Percentiles rank a stretch among this genome's conserved stretches.
phyloP scores from a whole-genome alignment of 2,329 filamentous ascomycete species.

The Nothophoma quercina region DNA sequence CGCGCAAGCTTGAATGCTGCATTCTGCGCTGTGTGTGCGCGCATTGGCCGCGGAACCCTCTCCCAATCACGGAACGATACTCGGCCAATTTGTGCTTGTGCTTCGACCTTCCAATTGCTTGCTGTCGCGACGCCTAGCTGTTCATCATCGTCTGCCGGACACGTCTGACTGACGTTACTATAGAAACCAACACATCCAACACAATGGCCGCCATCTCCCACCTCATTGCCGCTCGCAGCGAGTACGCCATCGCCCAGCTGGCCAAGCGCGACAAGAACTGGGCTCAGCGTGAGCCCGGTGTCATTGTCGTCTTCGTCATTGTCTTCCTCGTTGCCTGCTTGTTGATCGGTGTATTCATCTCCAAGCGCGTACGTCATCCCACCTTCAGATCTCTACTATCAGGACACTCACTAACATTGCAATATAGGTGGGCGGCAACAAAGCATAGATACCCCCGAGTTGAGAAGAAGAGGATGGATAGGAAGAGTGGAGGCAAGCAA shows the following conservation, averaged over 20 bases:
- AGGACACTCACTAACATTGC: neutral
- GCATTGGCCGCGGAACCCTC: slow-evolving; percentile 17
- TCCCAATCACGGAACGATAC: slow-evolving; percentile 8
- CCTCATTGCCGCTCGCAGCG: slow-evolving; percentile 48
- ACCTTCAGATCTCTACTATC: too few relatives aligned
- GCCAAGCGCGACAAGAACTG: slow-evolving; percentile 64
- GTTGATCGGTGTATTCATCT: slow-evolving; percentile 59
- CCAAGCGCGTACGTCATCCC: slow-evolving; percentile 50
- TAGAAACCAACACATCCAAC: slow-evolving; percentile 34
- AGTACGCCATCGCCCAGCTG: slow-evolving; percentile 51
- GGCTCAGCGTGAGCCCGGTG: slow-evolving; percentile 64
- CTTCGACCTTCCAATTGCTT: slow-evolving; percentile 3
- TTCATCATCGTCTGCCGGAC: neutral
- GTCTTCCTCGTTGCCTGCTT: slow-evolving; percentile 63
- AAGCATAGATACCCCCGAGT: slow-evolving; percentile 19
- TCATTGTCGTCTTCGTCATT: slow-evolving; percentile 69
- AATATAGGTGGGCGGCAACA: slow-evolving; percentile 6
- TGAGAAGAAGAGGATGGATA: slow-evolving; percentile 12
- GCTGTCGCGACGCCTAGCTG: slow-evolving; percentile 3
- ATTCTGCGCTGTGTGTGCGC: slow-evolving; percentile 16
- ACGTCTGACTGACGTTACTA: slow-evolving; percentile 22
- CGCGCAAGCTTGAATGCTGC: slow-evolving; percentile 20
- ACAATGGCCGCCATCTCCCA: slow-evolving; percentile 50
- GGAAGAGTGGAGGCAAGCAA: slow-evolving; percentile 17
- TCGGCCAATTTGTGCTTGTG: slow-evolving; percentile 14